Conservation (phyloP, 345 rosid genomes). For the Raphanus raphanistrum region DNA sequence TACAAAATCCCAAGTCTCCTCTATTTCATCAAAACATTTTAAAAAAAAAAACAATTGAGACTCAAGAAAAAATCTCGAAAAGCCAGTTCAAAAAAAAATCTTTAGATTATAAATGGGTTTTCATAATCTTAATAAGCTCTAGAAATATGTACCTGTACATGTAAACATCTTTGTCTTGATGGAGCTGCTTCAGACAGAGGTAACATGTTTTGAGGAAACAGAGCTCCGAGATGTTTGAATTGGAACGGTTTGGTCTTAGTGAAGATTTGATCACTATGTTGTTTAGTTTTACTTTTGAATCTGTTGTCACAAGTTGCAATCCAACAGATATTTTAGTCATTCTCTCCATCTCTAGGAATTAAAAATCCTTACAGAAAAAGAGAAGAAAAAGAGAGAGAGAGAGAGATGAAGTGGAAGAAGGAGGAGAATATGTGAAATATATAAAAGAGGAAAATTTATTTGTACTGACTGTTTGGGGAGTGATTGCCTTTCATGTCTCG, state of each 20-base stretch:
- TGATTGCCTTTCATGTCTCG: neutral
- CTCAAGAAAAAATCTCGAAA: neutral
- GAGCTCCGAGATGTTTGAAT: slow-evolving; percentile 19
- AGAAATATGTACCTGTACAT: slow-evolving; percentile 65
- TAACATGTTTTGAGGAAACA: slow-evolving; percentile 62
- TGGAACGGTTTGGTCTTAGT: slow-evolving; percentile 31
- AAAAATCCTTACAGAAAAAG: neutral
- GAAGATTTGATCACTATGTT: slow-evolving; percentile 52
- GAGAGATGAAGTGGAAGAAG: slow-evolving; percentile 16
- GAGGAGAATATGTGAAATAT: slow-evolving; percentile 20
- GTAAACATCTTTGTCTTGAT: slow-evolving; percentile 63
- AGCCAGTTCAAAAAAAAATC: too few relatives aligned
- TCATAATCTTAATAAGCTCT: neutral
- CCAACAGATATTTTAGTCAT: slow-evolving; percentile 49
- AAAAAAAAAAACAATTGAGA: neutral
- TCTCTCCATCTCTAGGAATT: slow-evolving; percentile 8
- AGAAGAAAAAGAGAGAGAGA: neutral
- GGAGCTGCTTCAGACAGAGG: slow-evolving; percentile 54
- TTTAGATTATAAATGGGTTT: neutral
- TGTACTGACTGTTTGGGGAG: neutral
- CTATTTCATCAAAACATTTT: slow-evolving; percentile 39
- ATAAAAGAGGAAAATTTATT: slow-evolving; percentile 14
- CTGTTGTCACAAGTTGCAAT: slow-evolving; percentile 49
- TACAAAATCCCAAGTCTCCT: slow-evolving; percentile 82
- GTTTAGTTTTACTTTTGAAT: slow-evolving; percentile 30